Evolutionary conservation across 78 protist species (phyloP).

Genomic region (Pigoraptor vietnamica): DNA sequence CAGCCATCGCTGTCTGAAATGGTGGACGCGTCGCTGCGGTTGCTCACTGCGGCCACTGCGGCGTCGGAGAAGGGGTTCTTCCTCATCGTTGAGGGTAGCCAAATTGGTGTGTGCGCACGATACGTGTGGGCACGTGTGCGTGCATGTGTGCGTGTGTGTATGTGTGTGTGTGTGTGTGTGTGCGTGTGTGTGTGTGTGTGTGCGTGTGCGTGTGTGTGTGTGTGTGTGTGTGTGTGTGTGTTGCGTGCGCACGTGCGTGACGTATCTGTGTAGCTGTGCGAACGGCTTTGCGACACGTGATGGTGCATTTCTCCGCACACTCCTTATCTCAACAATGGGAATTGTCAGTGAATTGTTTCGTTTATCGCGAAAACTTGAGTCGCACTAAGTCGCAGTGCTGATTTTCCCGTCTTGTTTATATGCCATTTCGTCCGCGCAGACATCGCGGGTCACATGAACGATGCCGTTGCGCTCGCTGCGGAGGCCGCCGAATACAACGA

Average conservation of each 20-base stretch:
- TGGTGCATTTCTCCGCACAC: too few relatives aligned
- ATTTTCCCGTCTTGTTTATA: neutral
- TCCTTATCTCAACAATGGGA: too few relatives aligned
- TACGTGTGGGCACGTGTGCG: neutral
- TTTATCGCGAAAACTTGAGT: too few relatives aligned
- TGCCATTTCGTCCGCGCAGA: neutral
- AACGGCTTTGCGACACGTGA: too few relatives aligned
- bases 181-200: too few relatives aligned
- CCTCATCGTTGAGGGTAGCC: neutral
- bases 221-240: too few relatives aligned
- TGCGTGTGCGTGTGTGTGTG: too few relatives aligned
- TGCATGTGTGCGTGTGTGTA: neutral
- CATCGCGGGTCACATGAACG: slow-evolving; percentile 33
- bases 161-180: neutral
- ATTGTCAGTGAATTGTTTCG: too few relatives aligned
- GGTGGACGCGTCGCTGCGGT: neutral
- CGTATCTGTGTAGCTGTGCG: too few relatives aligned
- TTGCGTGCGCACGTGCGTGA: too few relatives aligned
- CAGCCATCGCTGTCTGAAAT: neutral
- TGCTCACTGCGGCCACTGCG: neutral
- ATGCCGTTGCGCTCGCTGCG: neutral
- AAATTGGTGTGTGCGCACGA: neutral
- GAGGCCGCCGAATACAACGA: slow-evolving; percentile 3
- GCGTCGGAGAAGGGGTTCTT: neutral
- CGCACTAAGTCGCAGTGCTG: neutral